phyloP scores from a whole-genome alignment of 768 basidiomycete species.

The Tulasnella sp. region DNA sequence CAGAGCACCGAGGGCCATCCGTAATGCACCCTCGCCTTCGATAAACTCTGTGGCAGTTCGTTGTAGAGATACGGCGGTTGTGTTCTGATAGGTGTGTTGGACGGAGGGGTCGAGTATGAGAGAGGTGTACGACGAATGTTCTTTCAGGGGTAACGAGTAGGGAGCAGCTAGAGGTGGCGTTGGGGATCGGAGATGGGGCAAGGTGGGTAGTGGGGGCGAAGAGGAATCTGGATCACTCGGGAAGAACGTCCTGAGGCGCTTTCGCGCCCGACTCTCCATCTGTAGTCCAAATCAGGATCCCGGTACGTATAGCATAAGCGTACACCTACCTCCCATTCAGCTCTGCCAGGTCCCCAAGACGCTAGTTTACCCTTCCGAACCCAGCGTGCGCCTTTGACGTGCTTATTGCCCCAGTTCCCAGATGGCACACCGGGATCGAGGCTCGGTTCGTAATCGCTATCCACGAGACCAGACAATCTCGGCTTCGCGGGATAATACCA shows the following conservation, averaged over 20 bases:
- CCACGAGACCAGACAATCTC: background rate
- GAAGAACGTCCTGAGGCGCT: slow-evolving; percentile 57
- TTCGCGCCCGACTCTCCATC: slow-evolving; percentile 74
- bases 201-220: slow-evolving; percentile 43
- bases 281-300: slow-evolving; percentile 23
- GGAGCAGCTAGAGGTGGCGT: slow-evolving; percentile 69
- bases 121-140: slow-evolving; percentile 66
- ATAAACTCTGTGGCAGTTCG: slow-evolving; percentile 72
- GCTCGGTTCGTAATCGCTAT: slow-evolving; percentile 10
- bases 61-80: slow-evolving; percentile 65
- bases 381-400: slow-evolving; percentile 64
- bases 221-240: slow-evolving; percentile 46
- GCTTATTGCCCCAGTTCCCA: slow-evolving; percentile 81
- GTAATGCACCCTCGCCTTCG: slow-evolving; percentile 65
- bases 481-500: slow-evolving; percentile 64
- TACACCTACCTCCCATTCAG: slow-evolving; percentile 67
- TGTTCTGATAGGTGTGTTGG: slow-evolving; percentile 72
- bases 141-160: slow-evolving; percentile 51
- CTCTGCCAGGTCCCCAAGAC: slow-evolving; percentile 71
- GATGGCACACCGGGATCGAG: slow-evolving; percentile 27
- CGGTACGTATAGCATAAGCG: background rate
- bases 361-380: slow-evolving; percentile 69
- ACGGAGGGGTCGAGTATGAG: slow-evolving; percentile 79
- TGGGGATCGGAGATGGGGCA: slow-evolving; percentile 66
- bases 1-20: slow-evolving; percentile 49